Conservation (phyloP, 2,329 filamentous ascomycete species). For the Colletotrichum cereale region DNA sequence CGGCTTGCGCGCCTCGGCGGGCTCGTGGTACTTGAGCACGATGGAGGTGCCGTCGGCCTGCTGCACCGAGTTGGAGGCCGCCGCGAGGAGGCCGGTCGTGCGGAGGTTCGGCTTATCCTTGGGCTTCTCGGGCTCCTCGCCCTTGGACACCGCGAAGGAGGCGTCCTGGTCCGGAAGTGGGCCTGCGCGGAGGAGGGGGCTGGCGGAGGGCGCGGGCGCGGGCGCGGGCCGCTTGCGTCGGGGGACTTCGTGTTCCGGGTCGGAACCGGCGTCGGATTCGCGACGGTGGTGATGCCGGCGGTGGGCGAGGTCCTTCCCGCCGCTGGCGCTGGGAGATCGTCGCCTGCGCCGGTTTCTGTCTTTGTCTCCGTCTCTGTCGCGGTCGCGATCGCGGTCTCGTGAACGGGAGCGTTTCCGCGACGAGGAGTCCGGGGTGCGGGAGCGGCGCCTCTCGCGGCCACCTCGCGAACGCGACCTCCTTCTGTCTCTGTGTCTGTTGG, state of each 20-base stretch:
- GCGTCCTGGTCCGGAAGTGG: conserved; percentile 71
- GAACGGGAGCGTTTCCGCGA: conserved; percentile 30
- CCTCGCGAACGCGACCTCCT: conserved; percentile 30
- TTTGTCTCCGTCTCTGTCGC: conserved; percentile 41
- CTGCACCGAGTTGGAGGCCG: conserved; percentile 83
- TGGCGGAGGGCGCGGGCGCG: conserved; percentile 31
- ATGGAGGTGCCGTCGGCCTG: conserved; percentile 81
- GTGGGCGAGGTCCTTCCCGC: conserved; percentile 30
- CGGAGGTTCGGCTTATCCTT: conserved; percentile 92
- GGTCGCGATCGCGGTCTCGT: conserved; percentile 42
- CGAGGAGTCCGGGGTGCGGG: conserved; percentile 32
- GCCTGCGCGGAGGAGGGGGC: conserved; percentile 51
- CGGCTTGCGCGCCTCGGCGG: conserved; percentile 90
- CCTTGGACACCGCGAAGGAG: conserved; percentile 68
- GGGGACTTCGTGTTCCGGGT: conserved; percentile 49
- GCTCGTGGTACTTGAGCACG: conserved; percentile 95
- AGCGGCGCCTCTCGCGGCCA: conserved; percentile 31
- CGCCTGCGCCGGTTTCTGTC: conserved; percentile 45
- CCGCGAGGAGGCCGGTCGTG: conserved; percentile 84
- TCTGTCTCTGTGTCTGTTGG: conserved; percentile 26
- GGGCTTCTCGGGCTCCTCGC: conserved; percentile 65
- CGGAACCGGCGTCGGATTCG: conserved; percentile 43
- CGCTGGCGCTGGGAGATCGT: conserved; percentile 44
- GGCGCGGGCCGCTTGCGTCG: conserved; percentile 43
- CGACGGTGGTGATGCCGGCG: conserved; percentile 8